Conservation (phyloP, 1,284 basidiomycete genomes). For the Boletus sp. region DNA sequence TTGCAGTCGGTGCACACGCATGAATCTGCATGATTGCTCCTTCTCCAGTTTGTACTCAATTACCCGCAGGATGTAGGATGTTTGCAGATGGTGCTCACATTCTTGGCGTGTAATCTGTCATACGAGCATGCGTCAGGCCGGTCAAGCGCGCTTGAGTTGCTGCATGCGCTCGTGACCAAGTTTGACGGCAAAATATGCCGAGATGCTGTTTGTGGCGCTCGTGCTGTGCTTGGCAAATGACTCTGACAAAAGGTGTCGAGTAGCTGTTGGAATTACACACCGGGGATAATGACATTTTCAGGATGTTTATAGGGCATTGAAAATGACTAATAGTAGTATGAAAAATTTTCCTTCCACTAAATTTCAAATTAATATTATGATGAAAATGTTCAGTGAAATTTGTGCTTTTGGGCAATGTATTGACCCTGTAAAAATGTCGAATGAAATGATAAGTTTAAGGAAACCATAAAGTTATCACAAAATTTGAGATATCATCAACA, state of each 20-base stretch:
- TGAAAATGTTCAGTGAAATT: background rate
- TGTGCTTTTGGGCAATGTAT: background rate
- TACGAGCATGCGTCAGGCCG: slow-evolving; percentile 93
- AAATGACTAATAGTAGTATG: background rate
- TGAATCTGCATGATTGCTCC: slow-evolving; percentile 86
- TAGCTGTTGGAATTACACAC: slow-evolving; percentile 83
- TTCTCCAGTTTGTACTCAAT: slow-evolving; percentile 95
- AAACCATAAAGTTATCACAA: background rate
- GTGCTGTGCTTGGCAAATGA: slow-evolving; percentile 96
- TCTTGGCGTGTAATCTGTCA: slow-evolving; percentile 92
- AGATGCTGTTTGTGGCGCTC: slow-evolving; percentile 90
- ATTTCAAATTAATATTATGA: background rate
- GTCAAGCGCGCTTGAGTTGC: slow-evolving; percentile 89
- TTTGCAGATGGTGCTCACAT: slow-evolving; percentile 86
- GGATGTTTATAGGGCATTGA: background rate
- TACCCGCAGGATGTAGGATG: slow-evolving; percentile 97
- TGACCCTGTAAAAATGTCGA: background rate
- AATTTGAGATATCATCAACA: background rate
- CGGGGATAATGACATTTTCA: slow-evolving; percentile 12
- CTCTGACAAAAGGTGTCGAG: slow-evolving; percentile 85
- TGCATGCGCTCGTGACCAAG: slow-evolving; percentile 84
- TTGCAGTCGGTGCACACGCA: slow-evolving; percentile 91
- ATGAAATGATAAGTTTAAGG: background rate
- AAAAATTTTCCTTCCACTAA: background rate
- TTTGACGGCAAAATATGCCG: slow-evolving; percentile 86